phyloP scores from a whole-genome alignment of 768 basidiomycete genomes.

The Calocera cornea region DNA sequence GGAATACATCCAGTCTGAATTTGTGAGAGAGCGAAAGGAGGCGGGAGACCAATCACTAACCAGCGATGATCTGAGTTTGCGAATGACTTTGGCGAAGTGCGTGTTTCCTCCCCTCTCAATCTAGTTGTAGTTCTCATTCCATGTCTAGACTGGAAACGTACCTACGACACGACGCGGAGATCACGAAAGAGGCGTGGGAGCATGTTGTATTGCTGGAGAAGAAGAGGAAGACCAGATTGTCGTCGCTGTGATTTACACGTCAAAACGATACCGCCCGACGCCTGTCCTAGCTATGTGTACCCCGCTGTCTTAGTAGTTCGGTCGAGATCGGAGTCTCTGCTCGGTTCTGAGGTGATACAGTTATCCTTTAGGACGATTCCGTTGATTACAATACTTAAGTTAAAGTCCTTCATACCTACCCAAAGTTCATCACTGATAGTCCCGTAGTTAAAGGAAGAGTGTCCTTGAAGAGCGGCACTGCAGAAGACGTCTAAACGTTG shows the following conservation, averaged over 20 bases:
- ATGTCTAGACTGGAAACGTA: constrained; percentile 45
- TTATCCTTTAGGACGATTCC: too few species aligned
- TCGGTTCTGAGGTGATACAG: too few species aligned
- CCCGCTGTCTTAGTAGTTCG: not conserved
- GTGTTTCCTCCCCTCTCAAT: constrained; percentile 14
- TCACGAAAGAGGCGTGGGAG: constrained; percentile 51
- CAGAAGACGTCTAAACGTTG: not conserved
- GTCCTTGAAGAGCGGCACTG: not conserved
- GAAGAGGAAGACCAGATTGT: constrained; percentile 23
- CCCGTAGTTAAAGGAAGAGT: too few species aligned
- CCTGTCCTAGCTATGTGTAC: not conserved
- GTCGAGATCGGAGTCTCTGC: too few species aligned
- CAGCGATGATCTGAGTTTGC: constrained; percentile 49
- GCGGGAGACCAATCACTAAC: constrained; percentile 25
- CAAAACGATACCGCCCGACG: not conserved
- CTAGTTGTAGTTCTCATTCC: constrained; percentile 8
- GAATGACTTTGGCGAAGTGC: constrained; percentile 59
- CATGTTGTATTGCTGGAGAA: constrained; percentile 46
- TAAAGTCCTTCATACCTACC: too few species aligned
- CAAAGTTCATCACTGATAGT: too few species aligned
- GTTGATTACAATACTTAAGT: too few species aligned
- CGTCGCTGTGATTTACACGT: not conserved
- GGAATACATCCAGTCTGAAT: constrained; percentile 66
- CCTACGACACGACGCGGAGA: constrained; percentile 41
- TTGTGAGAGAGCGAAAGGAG: constrained; percentile 36